Evolutionary conservation across 2,329 filamentous ascomycete species (phyloP), one percentile per base, ranked within the genome.

Genomic region (Cladosporium sphaerospermum): DNA sequence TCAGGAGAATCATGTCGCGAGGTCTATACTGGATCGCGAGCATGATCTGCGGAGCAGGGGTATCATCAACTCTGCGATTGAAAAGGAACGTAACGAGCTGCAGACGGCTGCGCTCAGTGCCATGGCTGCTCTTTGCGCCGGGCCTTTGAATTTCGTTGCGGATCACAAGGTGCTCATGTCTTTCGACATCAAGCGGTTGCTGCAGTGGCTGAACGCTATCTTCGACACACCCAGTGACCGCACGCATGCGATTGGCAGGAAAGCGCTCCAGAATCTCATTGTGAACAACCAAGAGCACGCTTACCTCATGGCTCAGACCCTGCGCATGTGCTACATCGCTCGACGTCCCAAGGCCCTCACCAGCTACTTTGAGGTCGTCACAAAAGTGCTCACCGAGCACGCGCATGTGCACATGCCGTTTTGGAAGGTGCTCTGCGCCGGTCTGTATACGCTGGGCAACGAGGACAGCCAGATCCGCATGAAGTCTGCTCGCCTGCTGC

Each of bases 31-130:
- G 34, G 84, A 92, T 49, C 86, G 89, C 52, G 88, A 93, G 55
- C 74, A 78, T 53, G 82, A 86, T 16, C 71, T 85, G 14, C 83
- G 84, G 10, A 89, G 91, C 64, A 81, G 88, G 59, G 84, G 86
- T 4, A 89, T 85, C 18, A 80, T 88, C 37, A 92, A 88, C 18
- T 91, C 91, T 23, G 88, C 90, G 1, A 93, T 96, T 80, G 93
- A 97, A 67, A 97, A 96, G 60, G 92, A 99, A 71, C 97, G 96
- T 74, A 84, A 88, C 57, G 95, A 96, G 64, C 78, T 99, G 36
- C 82, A 89, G 54, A 93, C 87, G 18, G 90, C 93, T 31, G 92
- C 93, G 1, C 76, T 99, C 41, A 96, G 91, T 68, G 87, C 95
- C 23, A 97, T 99, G 93, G 91, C 93, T 41, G 84, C 90, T 3